Base-by-base conservation (phyloP, 1,139 yeast genomes). In the Pichia terricola region DNA sequence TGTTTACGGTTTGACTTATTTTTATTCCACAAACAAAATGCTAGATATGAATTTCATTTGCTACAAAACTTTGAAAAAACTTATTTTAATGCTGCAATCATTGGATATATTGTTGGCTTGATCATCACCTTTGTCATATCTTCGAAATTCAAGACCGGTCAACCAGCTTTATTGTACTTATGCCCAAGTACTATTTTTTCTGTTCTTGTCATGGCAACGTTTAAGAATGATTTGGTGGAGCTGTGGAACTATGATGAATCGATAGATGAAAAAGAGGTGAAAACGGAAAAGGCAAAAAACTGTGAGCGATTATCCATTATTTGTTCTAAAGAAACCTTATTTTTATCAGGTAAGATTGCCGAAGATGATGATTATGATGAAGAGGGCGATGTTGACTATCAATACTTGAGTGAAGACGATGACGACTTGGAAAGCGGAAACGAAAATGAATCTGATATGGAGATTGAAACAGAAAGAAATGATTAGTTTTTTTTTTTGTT, bases 141-240 rank as follows among this genome's bases (percentile, higher is more conserved):
- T 47, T 62, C 64, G 39, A 43, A 56, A 2, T 73, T 53, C 50
- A 55, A 69, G 4, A 59, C 57, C 5, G 85, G 81, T 1, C 88
- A 80, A 59, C 88, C 88, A 1, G 88, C 88, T 0, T 62, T 81
- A 47, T 59, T 81, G 27, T 81, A 79, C 55, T 61, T 81, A 35
- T 78, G 79, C 5, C 88, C 89, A 4, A 57, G 68, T 4, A 48
- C 79, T 40, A 46, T 75, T 1, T 30, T 65, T 0, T 62, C 72
- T 1, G 63, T 67, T 2, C 35, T 61, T 1, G 35, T 53, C 0
- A 53, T 63, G 3, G 73, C 75, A 0, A 37, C 53, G 26, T 27
- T 46, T 8, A 58, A 65, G 27, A 72, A 72, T 1, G 83, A 79
- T 37, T 51, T 73, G 28, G 47, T 46, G 0, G 51, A 59, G 27